Evolutionary conservation across 345 rosid species (phyloP), one percentile per base, ranked within the genome.

Genomic region (Populus tremula): DNA sequence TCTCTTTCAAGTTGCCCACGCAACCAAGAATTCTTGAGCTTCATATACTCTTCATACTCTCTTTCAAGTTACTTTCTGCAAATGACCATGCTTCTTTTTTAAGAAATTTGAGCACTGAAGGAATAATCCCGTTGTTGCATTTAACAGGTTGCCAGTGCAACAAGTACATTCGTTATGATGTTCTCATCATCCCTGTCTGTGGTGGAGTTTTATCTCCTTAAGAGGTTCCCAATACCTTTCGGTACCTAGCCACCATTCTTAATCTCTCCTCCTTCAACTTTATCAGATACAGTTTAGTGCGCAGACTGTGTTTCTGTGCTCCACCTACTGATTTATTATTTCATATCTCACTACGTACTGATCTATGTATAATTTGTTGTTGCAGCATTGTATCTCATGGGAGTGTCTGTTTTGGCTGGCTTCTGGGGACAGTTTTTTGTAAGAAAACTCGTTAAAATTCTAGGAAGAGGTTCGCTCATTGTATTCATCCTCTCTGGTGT

Each of bases 81-180:
- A 2, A 25, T 5, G 10, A 61, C 2, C 10, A 5, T n/a, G 23
- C 65, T n/a, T 61, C 14, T 20, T 25, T 25, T 14, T 64, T 6
- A n/a, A 13, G 29, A 56, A 45, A 17, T 66, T 67, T 75, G 23
- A 39, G 74, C 10, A 27, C 56, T 0, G 9, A 3, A 12, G 36
- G 18, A 56, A 45, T 18, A 11, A 14, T 29, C 8, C 20, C 64
- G 45, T 10, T 31, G 50, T 38, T 21, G 6, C 36, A 49, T 39
- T 62, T 7, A 71, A 68, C 85, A 94, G 98, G 99, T 93, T 27
- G 96, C 99, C 31, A 96, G 99, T 54, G 99, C 98, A 8, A 96
- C 99, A 67, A 96, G 98, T 3, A 96, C 99, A 2, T 96, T 96
- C 74, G 98, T 96, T 75, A 96, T 96, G 99, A 89, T 93, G 94